Evolutionary conservation across 768 basidiomycete species (phyloP), one percentile per base, ranked within the genome.

Genomic region (Phylloporus scabripes): DNA sequence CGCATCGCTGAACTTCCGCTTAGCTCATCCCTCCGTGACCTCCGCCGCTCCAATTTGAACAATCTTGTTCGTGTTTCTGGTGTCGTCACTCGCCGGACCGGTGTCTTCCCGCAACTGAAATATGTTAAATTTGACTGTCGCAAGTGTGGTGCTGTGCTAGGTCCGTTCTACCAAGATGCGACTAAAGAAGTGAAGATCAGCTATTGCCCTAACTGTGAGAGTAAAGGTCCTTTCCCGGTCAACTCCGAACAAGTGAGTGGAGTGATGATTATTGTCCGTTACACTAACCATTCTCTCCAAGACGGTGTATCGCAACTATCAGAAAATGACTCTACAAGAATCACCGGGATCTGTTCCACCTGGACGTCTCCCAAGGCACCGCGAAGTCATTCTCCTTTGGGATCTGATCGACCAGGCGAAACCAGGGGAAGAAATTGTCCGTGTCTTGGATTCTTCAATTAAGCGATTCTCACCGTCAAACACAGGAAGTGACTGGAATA

Each of bases 21-120:
- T 15, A 81, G 83, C 52, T 84, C 85, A 20, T 91, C 96, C 6
- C 79, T 99, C 31, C 90, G 96, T 44, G 95, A 98, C 61, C 82
- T 99, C 31, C 86, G 96, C 23, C 85, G 96, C 42, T 78, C 81
- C 34, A 87, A 98, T 62, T 77, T 98, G 42, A 97, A 98, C 73
- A 92, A 89, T 56, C 85, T 99, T 37, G 93, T 99, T 28, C 87
- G 96, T 32, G 88, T 99, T 7, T 82, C 86, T 7, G 96, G 96
- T 11, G 96, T 99, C 15, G 96, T 99, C 39, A 99, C 96, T 1
- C 76, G 96, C 50, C 79, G 96, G 33, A 92, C 85, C 8, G 95
- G 96, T 9, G 94, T 99, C 9, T 98, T 98, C 70, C 96, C 96
- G n/a, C 96, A 99, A 67, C 74, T 99, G 51, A 98, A 99, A 72